A percentile compares a stretch with the other conserved stretches of the same genome.
These are phyloP conservation scores for Vicia faba DNA, from an alignment of 306 rosid species.

Conservation along the genomic window DNA sequence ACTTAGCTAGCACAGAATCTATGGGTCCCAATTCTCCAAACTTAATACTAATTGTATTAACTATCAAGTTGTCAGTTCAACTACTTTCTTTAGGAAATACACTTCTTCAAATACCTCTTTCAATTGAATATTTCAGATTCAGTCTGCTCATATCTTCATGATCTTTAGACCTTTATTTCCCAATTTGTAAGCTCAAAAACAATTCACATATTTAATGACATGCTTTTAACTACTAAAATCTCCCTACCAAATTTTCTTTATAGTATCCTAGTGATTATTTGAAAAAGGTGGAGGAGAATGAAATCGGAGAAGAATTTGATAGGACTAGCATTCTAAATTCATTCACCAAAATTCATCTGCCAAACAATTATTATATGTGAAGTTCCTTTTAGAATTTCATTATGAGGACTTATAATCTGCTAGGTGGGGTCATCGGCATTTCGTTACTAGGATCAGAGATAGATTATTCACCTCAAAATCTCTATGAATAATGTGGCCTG, in stretches of 20 bases:
- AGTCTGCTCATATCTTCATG: not conserved
- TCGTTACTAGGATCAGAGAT: not conserved
- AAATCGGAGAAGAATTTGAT: constrained; percentile 1
- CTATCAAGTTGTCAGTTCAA: not conserved
- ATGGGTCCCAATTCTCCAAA: constrained; percentile 9
- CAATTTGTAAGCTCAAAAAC: constrained; percentile 25
- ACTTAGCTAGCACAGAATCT: constrained; percentile 2
- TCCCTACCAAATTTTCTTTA: not conserved
- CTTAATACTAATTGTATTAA: not conserved
- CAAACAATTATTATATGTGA: not conserved
- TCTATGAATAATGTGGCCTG: not conserved
- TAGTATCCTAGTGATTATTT: constrained; percentile 5
- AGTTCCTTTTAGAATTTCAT: not conserved
- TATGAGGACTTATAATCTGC: not conserved
- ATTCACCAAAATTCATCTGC: constrained; percentile 20
- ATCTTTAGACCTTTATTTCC: constrained; percentile 6
- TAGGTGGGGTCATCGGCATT: not conserved
- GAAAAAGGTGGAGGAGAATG: not conserved
- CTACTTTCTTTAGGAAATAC: too few relatives aligned
- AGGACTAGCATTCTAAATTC: constrained; percentile 11
- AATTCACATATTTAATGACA: not conserved
- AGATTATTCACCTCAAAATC: not conserved
- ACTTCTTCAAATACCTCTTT: constrained; percentile 5
- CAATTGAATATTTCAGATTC: constrained; percentile 15
- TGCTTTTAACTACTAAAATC: constrained; percentile 10